Conservation (phyloP, 345 rosid species). For the Citrus inodora region DNA sequence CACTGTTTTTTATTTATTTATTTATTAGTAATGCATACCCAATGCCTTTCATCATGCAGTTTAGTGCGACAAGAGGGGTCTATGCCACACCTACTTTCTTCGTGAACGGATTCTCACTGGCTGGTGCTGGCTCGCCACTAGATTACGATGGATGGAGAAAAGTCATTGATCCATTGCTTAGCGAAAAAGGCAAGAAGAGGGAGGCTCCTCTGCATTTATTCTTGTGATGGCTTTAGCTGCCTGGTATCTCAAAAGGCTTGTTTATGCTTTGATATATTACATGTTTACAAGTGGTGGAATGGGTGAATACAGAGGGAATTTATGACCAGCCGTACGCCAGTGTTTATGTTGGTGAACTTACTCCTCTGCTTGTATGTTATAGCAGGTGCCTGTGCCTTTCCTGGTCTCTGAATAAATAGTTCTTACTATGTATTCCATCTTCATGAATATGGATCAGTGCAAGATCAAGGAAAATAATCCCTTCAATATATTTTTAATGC, state of each 20-base stretch:
- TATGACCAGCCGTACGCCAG: too few relatives aligned
- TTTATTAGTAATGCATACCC: neutral
- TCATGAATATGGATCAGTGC: too few relatives aligned
- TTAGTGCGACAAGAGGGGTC: constrained; percentile 66
- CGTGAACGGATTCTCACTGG: constrained; percentile 68
- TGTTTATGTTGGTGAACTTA: too few relatives aligned
- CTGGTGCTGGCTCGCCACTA: constrained; percentile 45
- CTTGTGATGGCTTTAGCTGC: neutral
- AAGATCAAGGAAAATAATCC: too few relatives aligned
- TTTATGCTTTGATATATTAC: neutral
- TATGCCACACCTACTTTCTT: constrained; percentile 70
- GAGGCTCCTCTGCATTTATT: constrained; percentile 2
- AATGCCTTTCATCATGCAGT: constrained; percentile 37
- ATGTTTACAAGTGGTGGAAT: neutral
- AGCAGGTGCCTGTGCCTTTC: neutral
- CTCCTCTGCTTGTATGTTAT: too few relatives aligned
- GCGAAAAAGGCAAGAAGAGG: constrained; percentile 12
- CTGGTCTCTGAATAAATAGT: neutral
- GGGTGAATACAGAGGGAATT: neutral
- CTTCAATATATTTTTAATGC: too few relatives aligned
- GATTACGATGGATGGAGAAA: constrained; percentile 60
- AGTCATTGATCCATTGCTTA: constrained; percentile 56
- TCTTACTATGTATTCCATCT: neutral
- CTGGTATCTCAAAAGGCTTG: neutral
- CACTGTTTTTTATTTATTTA: too few relatives aligned